phyloP scores from a whole-genome alignment of 1,284 basidiomycete genomes.

The Cutaneotrichosporon daszewskae region DNA sequence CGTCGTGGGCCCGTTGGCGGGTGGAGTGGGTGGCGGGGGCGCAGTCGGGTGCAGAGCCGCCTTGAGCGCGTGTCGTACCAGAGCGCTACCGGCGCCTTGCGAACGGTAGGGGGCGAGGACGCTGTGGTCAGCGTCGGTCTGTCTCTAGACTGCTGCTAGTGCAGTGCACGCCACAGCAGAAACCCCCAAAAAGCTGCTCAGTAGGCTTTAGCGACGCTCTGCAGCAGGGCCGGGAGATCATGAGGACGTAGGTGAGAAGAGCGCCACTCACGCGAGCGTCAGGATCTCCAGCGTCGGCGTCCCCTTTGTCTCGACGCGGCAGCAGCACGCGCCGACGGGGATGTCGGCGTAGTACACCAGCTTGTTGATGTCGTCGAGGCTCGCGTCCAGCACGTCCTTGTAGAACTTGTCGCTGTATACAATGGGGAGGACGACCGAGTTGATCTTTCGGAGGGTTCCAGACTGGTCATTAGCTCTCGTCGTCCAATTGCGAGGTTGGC shows the following conservation, averaged over 20 bases:
- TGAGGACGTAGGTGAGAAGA: neutral
- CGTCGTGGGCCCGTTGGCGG: constrained; percentile 33
- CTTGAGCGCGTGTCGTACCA: constrained; percentile 34
- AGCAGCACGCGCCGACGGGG: constrained; percentile 44
- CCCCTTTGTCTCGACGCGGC: constrained; percentile 31
- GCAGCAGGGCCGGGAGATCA: neutral
- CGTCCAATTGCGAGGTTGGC: too few species aligned
- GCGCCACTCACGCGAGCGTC: constrained; percentile 43
- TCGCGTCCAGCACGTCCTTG: constrained; percentile 42
- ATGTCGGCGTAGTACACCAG: constrained; percentile 48
- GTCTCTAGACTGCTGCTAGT: too few species aligned
- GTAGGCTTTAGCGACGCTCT: too few species aligned
- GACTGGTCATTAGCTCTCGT: too few species aligned
- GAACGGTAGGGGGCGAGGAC: constrained; percentile 46
- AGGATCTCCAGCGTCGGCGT: constrained; percentile 41
- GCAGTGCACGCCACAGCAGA: too few species aligned
- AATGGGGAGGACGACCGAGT: constrained; percentile 43
- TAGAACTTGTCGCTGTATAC: constrained; percentile 48
- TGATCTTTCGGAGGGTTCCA: constrained; percentile 43
- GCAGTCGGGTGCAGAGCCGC: constrained; percentile 36
- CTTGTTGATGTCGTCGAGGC: constrained; percentile 46
- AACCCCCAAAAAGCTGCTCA: too few species aligned
- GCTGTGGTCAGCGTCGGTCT: constrained; percentile 15
- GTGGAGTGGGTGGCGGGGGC: constrained; percentile 35
- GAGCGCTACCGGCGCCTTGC: constrained; percentile 40